A percentile compares a stretch with the other conserved stretches of the same genome.
Evolutionary conservation across 2,329 filamentous ascomycete genomes (phyloP).

Genomic region (Sarocladium strictum): DNA sequence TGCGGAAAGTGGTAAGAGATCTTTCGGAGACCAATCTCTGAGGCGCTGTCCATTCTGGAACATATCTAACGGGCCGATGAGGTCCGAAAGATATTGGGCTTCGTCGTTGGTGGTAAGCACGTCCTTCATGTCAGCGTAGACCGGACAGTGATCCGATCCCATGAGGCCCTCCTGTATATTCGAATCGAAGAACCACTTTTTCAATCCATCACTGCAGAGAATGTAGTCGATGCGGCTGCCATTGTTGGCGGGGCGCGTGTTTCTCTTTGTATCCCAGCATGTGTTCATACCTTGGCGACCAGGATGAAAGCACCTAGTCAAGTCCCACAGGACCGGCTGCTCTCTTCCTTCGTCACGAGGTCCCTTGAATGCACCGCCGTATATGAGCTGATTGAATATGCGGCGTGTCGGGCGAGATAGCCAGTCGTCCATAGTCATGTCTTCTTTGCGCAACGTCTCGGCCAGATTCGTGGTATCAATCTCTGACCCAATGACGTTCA

Average conservation of each 20-base stretch:
- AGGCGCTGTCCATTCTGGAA: constrained; percentile 62
- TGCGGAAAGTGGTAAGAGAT: constrained; percentile 69
- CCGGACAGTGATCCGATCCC: constrained; percentile 95
- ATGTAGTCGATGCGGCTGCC: constrained; percentile 93
- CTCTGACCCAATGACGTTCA: constrained; percentile 69
- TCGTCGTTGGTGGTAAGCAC: constrained; percentile 43
- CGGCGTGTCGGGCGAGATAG: constrained; percentile 65
- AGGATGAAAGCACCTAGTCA: constrained; percentile 77
- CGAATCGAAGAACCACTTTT: constrained; percentile 69
- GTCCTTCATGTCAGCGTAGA: constrained; percentile 70
- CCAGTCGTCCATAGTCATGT: constrained; percentile 64
- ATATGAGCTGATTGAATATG: constrained; percentile 80
- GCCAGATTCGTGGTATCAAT: constrained; percentile 71
- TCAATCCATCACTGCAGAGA: constrained; percentile 73
- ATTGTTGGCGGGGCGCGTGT: constrained; percentile 91
- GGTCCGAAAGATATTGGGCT: constrained; percentile 54
- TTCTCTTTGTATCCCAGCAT: constrained; percentile 92
- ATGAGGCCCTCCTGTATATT: constrained; percentile 92
- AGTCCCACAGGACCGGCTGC: constrained; percentile 70
- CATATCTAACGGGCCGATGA: constrained; percentile 71
- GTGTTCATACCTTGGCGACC: constrained; percentile 87
- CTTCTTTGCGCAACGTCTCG: constrained; percentile 67
- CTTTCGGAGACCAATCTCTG: constrained; percentile 59
- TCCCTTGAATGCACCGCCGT: constrained; percentile 62
- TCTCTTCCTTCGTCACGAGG: constrained; percentile 64